Evolutionary conservation across 1,284 basidiomycete species (phyloP).

Genomic region (Cryptococcus sp.): DNA sequence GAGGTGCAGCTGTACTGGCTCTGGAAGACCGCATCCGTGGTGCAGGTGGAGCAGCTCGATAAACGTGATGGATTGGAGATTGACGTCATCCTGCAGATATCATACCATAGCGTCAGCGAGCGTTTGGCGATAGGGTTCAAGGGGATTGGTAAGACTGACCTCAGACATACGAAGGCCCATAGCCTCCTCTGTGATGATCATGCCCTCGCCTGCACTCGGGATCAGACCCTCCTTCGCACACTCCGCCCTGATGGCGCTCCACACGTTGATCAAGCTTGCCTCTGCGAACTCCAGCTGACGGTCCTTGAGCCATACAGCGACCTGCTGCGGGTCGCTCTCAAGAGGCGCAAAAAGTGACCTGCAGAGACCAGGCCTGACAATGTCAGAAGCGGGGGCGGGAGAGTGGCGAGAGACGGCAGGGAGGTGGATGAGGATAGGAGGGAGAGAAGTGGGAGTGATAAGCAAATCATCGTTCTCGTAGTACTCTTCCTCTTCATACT

Average conservation of each 20-base stretch:
- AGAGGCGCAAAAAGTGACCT: constrained; percentile 29
- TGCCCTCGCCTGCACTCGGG: constrained; percentile 19
- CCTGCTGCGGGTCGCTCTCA: constrained; percentile 14
- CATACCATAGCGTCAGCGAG: constrained; percentile 5
- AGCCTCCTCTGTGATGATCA: constrained; percentile 38
- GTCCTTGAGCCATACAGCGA: constrained; percentile 28
- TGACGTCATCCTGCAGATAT: constrained; percentile 36
- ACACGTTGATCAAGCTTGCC: constrained; percentile 27
- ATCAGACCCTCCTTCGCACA: constrained; percentile 22
- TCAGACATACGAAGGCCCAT: constrained; percentile 65
- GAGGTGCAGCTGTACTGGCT: constrained; percentile 40
- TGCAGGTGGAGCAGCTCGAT: constrained; percentile 38
- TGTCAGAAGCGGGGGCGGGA: constrained; percentile 8
- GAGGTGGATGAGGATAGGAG: constrained; percentile 34
- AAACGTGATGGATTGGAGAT: constrained; percentile 37
- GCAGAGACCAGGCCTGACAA: too few relatives aligned
- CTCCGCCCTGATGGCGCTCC: constrained; percentile 27
- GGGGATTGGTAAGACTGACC: constrained; percentile 52
- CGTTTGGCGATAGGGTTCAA: not conserved
- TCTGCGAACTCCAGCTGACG: constrained; percentile 31
- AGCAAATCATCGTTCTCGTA: constrained; percentile 13
- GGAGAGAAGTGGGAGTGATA: constrained; percentile 21
- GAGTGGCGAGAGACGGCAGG: constrained; percentile 13
- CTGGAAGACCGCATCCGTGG: constrained; percentile 37
- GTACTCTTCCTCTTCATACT: constrained; percentile 15